Percentiles rank a stretch among this genome's conserved stretches.
These are phyloP conservation scores for Citrus australasica DNA, from an alignment of 345 rosid species.

Conservation along the genomic window DNA sequence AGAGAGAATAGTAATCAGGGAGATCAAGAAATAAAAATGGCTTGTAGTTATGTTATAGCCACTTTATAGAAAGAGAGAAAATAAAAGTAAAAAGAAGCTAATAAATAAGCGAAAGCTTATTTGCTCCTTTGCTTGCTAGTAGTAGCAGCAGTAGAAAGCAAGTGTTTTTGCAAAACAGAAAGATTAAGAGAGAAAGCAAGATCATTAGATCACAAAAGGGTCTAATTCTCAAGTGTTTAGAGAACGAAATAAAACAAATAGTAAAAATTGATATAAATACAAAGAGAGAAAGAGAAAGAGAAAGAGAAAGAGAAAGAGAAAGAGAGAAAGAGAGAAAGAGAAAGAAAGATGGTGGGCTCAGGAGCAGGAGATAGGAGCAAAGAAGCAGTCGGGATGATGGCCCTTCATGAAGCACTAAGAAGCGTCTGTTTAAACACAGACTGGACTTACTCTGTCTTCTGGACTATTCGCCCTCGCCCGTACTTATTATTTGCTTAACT, in stretches of 20 bases:
- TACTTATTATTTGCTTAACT: constrained; percentile 21
- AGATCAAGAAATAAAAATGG: constrained; percentile 19
- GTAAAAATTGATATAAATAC: background rate
- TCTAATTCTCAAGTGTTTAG: background rate
- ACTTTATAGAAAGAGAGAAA: background rate
- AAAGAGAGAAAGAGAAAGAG: constrained; percentile 1
- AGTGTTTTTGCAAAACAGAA: background rate
- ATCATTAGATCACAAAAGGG: background rate
- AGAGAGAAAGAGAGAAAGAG: background rate
- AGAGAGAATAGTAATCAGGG: constrained; percentile 14
- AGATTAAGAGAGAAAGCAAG: background rate
- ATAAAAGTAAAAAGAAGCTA: background rate
- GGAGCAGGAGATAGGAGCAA: constrained; percentile 94
- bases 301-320: background rate
- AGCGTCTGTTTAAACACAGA: constrained; percentile 93
- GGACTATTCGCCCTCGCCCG: constrained; percentile 99
- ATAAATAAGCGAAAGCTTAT: background rate
- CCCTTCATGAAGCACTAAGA: constrained; percentile 99
- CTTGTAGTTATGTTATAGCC: background rate
- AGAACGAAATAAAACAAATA: background rate
- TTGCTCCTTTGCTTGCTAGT: background rate
- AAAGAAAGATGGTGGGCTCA: constrained; percentile 90
- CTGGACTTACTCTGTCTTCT: constrained; percentile 99
- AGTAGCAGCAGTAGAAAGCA: background rate
- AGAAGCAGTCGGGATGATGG: constrained; percentile 99